Evolutionary conservation across 345 rosid genomes (phyloP), one percentile per base, ranked within the genome.

Genomic region (Theobroma cacao): DNA sequence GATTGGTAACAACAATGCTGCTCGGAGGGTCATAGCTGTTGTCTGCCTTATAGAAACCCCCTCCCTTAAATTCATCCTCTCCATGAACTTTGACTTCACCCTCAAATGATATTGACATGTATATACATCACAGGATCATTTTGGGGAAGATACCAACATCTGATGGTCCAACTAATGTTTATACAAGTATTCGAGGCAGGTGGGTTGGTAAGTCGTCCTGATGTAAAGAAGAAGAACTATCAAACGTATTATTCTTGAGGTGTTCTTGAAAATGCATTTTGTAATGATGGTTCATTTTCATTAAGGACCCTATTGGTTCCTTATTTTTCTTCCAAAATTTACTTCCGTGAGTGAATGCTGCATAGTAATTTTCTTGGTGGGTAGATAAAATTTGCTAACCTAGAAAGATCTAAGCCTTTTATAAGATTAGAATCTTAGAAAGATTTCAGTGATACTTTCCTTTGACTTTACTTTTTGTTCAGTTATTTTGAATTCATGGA

Each of bases 61-160:
- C 80, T 33, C n/a, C 74, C 74, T 47, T 63, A 63, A 64, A 71
- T 76, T 74, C 76, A 83, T 82, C 79, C 77, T 41, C 72, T 81
- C 72, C 63, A 41, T 52, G 85, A 82, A 63, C 80, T 79, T 72
- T 80, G 78, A 72, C 70, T 83, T 77, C 78, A 1, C 63, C 81
- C 86, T 88, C 81, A 69, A 48, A 33, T 78, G 75, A 34, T 83
- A 61, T 84, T 84, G 82, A 75, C 82, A 83, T 87, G 76, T 81
- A 81, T 84, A 86, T 87, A 84, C 84, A 88, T 91, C 94, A 89
- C 97, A 93, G 99, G 97, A 82, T 95, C 90, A 84, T 86, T 76
- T 88, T 95, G 98, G 99, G 97, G 90, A 91, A 89, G 95, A 90
- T 95, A 84, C 86, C 82, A 73, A 94, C 97, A 79, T 88, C 94